A percentile compares a stretch with the other conserved stretches of the same genome.
These are phyloP conservation scores for Gracilaria vermiculophylla DNA, from an alignment of 23 red algal genomes.

Conservation along the genomic window DNA sequence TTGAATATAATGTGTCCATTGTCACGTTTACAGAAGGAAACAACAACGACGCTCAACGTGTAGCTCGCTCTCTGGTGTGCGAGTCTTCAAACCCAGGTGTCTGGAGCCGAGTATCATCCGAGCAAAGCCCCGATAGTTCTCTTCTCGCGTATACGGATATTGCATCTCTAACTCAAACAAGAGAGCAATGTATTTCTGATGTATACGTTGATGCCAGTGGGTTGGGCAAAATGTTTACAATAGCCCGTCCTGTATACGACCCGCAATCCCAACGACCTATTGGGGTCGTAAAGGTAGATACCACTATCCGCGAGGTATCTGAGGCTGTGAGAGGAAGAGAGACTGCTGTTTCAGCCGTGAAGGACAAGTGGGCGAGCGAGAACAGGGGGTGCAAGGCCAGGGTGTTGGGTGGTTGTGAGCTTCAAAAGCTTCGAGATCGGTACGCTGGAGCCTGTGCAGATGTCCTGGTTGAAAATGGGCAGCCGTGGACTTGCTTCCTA, in stretches of 20 bases:
- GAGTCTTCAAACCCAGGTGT: background rate
- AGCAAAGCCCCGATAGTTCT: background rate
- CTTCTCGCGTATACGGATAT: constrained; percentile 12
- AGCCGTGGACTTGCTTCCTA: background rate
- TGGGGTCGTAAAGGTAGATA: constrained; percentile 13
- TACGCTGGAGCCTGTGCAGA: constrained; percentile 17
- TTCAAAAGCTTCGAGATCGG: constrained; percentile 1
- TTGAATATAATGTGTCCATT: background rate
- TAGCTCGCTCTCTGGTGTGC: constrained; percentile 7
- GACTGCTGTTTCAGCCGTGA: background rate
- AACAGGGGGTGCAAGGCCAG: constrained; percentile 1
- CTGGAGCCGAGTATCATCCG: background rate
- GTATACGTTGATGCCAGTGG: constrained; percentile 3
- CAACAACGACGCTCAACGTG: constrained; percentile 12
- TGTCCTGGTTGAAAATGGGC: background rate
- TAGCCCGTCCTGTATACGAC: constrained; percentile 4
- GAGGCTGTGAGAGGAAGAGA: background rate
- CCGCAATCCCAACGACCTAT: background rate
- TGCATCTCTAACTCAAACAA: constrained; percentile 22
- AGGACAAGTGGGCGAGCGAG: background rate
- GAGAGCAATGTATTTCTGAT: background rate
- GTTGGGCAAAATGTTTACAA: constrained; percentile 23
- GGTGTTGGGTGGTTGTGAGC: background rate
- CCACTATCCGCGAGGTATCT: background rate
- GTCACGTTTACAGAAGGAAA: constrained; percentile 24